Conservation (phyloP, 1,284 basidiomycete species). For the Microbotryomycetes sp. region DNA sequence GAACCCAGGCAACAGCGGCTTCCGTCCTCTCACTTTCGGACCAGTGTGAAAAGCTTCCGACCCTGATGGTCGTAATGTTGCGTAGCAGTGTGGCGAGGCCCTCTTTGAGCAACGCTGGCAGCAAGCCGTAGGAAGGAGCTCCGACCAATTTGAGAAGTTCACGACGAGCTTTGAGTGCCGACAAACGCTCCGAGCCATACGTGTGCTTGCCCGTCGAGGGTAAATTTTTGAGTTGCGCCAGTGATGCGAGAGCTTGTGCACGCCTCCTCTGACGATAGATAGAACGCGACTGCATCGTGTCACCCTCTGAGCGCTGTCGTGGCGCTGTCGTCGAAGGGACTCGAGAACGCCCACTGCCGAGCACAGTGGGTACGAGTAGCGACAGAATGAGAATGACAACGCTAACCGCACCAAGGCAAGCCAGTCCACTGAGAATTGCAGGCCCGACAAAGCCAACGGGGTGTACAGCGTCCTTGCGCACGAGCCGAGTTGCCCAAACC, state of each 20-base stretch:
- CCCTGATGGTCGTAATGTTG: conserved; percentile 4
- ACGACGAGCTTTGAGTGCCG: conserved; percentile 12
- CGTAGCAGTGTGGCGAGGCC: conserved; percentile 5
- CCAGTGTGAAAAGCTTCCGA: conserved; percentile 1
- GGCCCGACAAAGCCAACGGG: conserved; percentile 1
- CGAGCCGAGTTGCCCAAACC: conserved; percentile 21
- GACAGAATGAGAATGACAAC: conserved; percentile 6
- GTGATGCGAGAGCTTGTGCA: conserved; percentile 13
- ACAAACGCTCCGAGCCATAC: neutral
- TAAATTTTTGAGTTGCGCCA: conserved; percentile 7
- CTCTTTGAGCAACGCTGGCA: conserved; percentile 15
- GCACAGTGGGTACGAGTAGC: neutral
- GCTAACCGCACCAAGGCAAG: conserved; percentile 21
- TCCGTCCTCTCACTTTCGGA: conserved; percentile 12
- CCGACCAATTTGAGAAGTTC: conserved; percentile 23
- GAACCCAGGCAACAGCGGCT: conserved; percentile 30
- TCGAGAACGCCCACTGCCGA: too few relatives aligned
- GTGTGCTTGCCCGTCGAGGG: neutral
- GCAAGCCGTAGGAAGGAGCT: conserved; percentile 11
- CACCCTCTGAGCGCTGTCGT: neutral
- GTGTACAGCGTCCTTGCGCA: conserved; percentile 16
- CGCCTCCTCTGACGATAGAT: conserved; percentile 13
- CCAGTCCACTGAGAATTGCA: conserved; percentile 17
- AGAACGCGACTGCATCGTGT: neutral
- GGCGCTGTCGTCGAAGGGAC: too few relatives aligned